A percentile compares a stretch with the other conserved stretches of the same genome.
Evolutionary conservation across 257 asterid species (phyloP).

Genomic region (Lantana camara): DNA sequence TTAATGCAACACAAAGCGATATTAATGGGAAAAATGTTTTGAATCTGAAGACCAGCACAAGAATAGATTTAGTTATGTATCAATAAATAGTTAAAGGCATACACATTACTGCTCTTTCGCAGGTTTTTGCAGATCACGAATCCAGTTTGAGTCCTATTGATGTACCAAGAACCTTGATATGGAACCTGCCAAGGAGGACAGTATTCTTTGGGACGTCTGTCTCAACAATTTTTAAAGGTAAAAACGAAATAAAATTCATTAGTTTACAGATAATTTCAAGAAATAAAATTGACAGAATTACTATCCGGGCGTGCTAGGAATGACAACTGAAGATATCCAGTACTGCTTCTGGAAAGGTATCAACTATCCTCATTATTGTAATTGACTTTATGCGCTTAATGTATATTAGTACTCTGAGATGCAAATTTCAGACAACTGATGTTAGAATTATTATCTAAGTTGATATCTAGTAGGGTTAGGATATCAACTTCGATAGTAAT

Average conservation of each 20-base stretch:
- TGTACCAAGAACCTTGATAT: constrained; percentile 63
- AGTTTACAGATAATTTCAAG: constrained; percentile 22
- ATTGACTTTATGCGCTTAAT: too few species aligned
- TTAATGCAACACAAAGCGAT: neutral
- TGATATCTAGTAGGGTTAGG: too few species aligned
- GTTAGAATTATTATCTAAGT: too few species aligned
- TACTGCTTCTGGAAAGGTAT: constrained; percentile 85
- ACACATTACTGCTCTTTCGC: too few species aligned
- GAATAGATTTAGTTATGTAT: too few species aligned
- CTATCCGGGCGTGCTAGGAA: constrained; percentile 50
- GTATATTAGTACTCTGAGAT: too few species aligned
- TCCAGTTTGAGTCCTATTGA: constrained; percentile 62
- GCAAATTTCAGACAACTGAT: too few species aligned
- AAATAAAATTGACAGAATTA: constrained; percentile 25
- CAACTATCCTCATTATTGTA: constrained; percentile 3
- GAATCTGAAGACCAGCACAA: too few species aligned
- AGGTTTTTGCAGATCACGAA: constrained; percentile 80
- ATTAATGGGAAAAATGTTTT: neutral
- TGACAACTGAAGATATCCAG: constrained; percentile 63
- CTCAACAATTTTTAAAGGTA: constrained; percentile 78
- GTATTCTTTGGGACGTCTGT: constrained; percentile 89
- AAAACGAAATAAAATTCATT: constrained; percentile 12
- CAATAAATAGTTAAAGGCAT: too few species aligned
- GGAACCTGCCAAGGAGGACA: constrained; percentile 70
- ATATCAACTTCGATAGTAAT: too few species aligned